A percentile compares a stretch with the other conserved stretches of the same genome.
phyloP scores from a whole-genome alignment of 2,329 filamentous ascomycete species.

The Didymella arachidicola region DNA sequence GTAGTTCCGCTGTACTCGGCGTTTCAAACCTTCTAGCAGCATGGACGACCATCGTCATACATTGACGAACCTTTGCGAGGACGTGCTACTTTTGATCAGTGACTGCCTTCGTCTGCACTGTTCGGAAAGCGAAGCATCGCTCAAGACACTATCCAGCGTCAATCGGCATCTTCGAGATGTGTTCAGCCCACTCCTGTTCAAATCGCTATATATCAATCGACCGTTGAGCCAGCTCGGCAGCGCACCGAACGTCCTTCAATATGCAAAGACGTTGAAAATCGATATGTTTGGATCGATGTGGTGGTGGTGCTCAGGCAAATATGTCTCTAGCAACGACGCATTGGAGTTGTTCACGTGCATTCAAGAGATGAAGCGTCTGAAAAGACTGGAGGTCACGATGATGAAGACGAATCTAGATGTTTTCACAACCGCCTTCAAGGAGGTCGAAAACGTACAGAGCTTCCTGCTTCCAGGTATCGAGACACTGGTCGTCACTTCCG shows the following conservation, averaged over 20 bases:
- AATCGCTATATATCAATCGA: slow-evolving; percentile 23
- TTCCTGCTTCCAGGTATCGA: slow-evolving; percentile 20
- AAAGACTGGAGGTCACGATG: slow-evolving; percentile 27
- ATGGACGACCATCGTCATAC: slow-evolving; percentile 18
- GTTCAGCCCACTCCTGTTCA: slow-evolving; percentile 23
- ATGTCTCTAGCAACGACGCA: slow-evolving; percentile 25
- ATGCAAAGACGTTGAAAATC: slow-evolving; percentile 23
- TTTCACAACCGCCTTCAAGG: slow-evolving; percentile 22
- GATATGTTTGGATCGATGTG: slow-evolving; percentile 31
- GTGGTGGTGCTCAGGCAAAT: slow-evolving; percentile 30
- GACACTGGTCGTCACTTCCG: slow-evolving; percentile 18
- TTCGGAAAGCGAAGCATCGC: slow-evolving; percentile 4
- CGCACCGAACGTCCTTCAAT: not conserved
- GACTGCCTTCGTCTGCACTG: slow-evolving; percentile 13
- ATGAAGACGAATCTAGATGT: slow-evolving; percentile 31
- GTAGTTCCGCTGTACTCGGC: not conserved
- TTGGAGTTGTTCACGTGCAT: slow-evolving; percentile 24
- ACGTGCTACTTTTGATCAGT: slow-evolving; percentile 28
- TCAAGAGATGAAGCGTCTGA: slow-evolving; percentile 13
- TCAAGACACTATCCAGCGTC: slow-evolving; percentile 22
- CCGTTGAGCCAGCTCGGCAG: slow-evolving; percentile 25
- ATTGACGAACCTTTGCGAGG: slow-evolving; percentile 26
- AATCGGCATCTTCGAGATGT: slow-evolving; percentile 23
- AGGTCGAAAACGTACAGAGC: not conserved
- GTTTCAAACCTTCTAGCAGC: not conserved